Evolutionary conservation across 2,329 filamentous ascomycete species (phyloP).

Genomic region (Graphium sp.): DNA sequence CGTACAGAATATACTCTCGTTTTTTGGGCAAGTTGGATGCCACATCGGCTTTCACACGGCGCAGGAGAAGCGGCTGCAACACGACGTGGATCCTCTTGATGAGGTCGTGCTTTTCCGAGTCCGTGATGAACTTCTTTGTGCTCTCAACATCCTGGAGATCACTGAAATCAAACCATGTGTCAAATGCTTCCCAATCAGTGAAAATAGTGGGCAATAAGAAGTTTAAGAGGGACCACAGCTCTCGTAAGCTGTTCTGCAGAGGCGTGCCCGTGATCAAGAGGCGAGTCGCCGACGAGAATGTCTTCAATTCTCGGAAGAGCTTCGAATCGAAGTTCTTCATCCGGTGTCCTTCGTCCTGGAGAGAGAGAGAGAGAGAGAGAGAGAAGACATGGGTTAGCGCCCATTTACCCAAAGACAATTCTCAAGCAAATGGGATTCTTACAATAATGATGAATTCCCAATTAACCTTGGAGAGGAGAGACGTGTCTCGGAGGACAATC

Average conservation of each 20-base stretch:
- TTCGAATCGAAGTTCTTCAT: conserved; percentile 95
- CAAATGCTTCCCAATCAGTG: conserved; percentile 81
- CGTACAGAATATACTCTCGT: conserved; percentile 88
- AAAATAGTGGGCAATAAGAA: conserved; percentile 90
- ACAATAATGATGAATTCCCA: conserved; percentile 98
- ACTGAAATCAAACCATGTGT: conserved; percentile 94
- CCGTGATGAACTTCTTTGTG: conserved; percentile 62
- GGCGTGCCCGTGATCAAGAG: conserved; percentile 91
- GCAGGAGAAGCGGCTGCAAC: conserved; percentile 74
- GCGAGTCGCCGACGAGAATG: conserved; percentile 78
- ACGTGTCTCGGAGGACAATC: conserved; percentile 82
- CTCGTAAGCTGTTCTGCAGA: conserved; percentile 85
- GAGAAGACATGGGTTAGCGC: no score
- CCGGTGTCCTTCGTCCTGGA: conserved; percentile 79
- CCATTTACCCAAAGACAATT: neutral
- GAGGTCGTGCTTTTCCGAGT: conserved; percentile 41
- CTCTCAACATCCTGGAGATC: conserved; percentile 71
- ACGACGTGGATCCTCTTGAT: conserved; percentile 76
- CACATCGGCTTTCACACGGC: conserved; percentile 84
- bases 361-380: no score
- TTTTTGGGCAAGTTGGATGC: conserved; percentile 88
- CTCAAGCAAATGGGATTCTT: conserved; percentile 12
- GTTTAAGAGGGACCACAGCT: conserved; percentile 87
- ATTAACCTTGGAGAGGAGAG: conserved; percentile 64
- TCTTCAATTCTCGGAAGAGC: conserved; percentile 73